These are phyloP conservation scores for Mycena amicta DNA, from an alignment of 768 basidiomycete species.

Conservation along the genomic window DNA sequence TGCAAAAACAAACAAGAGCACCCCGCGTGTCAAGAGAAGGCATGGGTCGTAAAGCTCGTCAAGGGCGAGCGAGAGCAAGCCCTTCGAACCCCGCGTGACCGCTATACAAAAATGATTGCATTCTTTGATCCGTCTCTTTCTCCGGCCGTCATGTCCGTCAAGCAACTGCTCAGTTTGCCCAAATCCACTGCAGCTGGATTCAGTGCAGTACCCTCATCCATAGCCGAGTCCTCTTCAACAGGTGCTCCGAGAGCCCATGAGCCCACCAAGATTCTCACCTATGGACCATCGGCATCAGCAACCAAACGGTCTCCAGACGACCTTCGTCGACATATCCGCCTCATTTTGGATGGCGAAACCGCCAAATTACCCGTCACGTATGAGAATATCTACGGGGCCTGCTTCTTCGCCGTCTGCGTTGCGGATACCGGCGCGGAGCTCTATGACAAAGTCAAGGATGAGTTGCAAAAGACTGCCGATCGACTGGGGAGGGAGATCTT, in stretches of 20 bases:
- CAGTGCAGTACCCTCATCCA: background rate
- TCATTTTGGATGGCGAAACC: background rate
- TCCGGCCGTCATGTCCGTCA: background rate
- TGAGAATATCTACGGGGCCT: constrained; percentile 59
- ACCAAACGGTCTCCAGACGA: background rate
- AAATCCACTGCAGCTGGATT: background rate
- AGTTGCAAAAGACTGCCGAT: constrained; percentile 58
- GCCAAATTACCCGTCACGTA: constrained; percentile 47
- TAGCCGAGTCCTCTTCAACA: background rate
- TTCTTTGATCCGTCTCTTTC: background rate
- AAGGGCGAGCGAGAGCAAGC: constrained; percentile 9
- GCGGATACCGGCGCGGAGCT: constrained; percentile 57
- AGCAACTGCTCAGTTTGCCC: background rate
- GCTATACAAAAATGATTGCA: background rate
- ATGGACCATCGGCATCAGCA: background rate
- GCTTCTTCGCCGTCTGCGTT: constrained; percentile 56
- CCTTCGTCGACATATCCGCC: background rate
- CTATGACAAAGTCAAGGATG: constrained; percentile 57
- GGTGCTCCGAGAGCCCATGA: background rate
- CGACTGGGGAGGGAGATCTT: constrained; percentile 34
- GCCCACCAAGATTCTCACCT: background rate
- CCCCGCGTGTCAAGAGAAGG: constrained; percentile 45
- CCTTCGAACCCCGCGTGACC: background rate
- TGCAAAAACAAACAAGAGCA: background rate
- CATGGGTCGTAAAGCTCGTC: constrained; percentile 34